phyloP scores from a whole-genome alignment of 228 moss, liverwort and hornwort species.

The Sphagnum fallax region DNA sequence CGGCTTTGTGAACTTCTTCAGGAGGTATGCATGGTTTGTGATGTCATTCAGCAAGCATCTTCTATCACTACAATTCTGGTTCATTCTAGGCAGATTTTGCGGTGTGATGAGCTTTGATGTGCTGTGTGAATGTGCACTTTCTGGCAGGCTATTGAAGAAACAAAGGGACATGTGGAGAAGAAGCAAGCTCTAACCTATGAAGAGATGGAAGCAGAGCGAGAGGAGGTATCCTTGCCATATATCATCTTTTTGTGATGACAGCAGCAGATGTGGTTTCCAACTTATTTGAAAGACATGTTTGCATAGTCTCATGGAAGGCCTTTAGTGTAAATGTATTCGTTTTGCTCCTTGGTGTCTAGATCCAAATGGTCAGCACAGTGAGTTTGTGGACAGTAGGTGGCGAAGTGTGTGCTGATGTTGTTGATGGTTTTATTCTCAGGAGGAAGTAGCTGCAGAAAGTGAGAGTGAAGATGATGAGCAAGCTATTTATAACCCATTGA shows the following conservation, averaged over 20 bases:
- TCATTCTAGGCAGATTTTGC: no score
- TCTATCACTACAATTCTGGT: no score
- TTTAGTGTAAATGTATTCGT: no score
- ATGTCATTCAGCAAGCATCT: neutral
- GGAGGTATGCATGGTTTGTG: conserved; percentile 37
- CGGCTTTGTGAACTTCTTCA: conserved; percentile 79
- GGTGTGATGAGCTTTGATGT: no score
- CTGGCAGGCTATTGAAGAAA: conserved; percentile 78
- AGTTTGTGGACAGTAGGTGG: no score
- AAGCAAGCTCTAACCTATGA: conserved; percentile 89
- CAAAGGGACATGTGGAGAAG: conserved; percentile 84
- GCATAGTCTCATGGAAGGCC: no score
- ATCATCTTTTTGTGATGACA: neutral
- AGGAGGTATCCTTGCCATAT: conserved; percentile 42
- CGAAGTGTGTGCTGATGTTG: neutral
- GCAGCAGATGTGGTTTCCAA: no score
- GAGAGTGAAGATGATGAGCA: conserved; percentile 98
- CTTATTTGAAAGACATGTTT: no score
- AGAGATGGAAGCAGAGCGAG: conserved; percentile 94
- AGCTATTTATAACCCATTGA: conserved; percentile 89
- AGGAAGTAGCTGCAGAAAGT: conserved; percentile 89
- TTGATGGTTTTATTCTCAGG: conserved; percentile 22
- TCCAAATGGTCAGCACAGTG: no score
- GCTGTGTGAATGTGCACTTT: no score
- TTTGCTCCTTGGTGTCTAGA: no score